A percentile compares a stretch with the other conserved stretches of the same genome.
These are phyloP conservation scores for Ustilaginoidea virens DNA, from an alignment of 2,329 filamentous ascomycete genomes.

Conservation along the genomic window DNA sequence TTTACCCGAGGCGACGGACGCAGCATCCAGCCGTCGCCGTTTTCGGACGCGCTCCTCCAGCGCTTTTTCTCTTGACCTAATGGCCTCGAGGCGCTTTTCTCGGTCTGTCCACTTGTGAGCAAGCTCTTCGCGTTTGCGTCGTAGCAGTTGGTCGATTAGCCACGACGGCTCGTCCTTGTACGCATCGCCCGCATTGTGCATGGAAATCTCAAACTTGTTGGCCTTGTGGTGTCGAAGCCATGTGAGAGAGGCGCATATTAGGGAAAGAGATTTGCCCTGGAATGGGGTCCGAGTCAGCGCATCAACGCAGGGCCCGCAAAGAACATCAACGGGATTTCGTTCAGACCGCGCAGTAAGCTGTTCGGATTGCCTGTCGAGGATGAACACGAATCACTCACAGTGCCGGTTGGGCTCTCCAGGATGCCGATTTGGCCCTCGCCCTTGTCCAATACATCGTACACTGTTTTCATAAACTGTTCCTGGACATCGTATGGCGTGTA, in stretches of 20 bases:
- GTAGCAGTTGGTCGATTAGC: conserved; percentile 64
- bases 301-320: not conserved
- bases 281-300: not conserved
- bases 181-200: conserved; percentile 24
- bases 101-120: conserved; percentile 53
- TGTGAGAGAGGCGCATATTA: conserved; percentile 78
- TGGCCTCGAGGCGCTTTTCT: conserved; percentile 51
- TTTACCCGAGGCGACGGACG: conserved; percentile 6
- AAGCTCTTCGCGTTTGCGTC: conserved; percentile 52
- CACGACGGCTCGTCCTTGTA: conserved; percentile 63
- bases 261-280: conserved; percentile 75
- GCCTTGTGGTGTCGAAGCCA: conserved; percentile 79
- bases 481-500: conserved; percentile 82
- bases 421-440: conserved; percentile 67
- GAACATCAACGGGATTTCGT: not conserved
- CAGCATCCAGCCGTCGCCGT: conserved; percentile 28
- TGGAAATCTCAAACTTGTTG: conserved; percentile 36
- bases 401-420: conserved; percentile 86
- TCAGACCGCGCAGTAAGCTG: too few relatives aligned
- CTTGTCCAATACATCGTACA: conserved; percentile 61
- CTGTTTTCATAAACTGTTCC: conserved; percentile 68
- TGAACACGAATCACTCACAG: conserved; percentile 21
- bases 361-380: too few relatives aligned
- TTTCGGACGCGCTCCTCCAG: conserved; percentile 35
- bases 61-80: conserved; percentile 47